A percentile compares a stretch with the other conserved stretches of the same genome.
These are phyloP conservation scores for Verbena officinalis DNA, from an alignment of 257 asterid species.

Conservation along the genomic window DNA sequence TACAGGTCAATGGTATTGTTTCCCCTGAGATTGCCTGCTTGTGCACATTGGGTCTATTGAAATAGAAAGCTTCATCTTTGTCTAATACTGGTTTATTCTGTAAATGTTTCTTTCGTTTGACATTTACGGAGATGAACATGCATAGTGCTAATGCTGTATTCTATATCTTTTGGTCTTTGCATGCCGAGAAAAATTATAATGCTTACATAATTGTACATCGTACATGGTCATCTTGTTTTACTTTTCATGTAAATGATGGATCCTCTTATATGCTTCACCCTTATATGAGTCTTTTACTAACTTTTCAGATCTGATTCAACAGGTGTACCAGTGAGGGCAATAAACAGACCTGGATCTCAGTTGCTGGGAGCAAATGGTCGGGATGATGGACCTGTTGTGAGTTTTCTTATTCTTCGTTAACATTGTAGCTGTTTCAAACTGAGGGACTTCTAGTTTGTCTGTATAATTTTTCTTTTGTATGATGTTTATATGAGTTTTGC, in stretches of 20 bases:
- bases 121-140: constrained; percentile 19
- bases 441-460: background rate
- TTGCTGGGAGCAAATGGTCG: constrained; percentile 97
- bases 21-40: constrained; percentile 30
- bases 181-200: background rate
- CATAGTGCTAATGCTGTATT: constrained; percentile 2
- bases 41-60: constrained; percentile 6
- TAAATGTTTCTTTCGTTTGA: background rate
- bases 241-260: too few relatives aligned
- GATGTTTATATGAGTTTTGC: constrained; percentile 1
- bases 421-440: constrained; percentile 13
- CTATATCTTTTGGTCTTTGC: constrained; percentile 5
- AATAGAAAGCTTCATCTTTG: constrained; percentile 1
- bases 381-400: constrained; percentile 94
- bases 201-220: too few relatives aligned
- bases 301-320: constrained; percentile 20
- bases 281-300: background rate
- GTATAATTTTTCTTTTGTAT: constrained; percentile 15
- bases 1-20: constrained; percentile 88
- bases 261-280: background rate
- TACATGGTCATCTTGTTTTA: too few relatives aligned
- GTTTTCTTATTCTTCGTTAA: constrained; percentile 37
- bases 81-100: background rate
- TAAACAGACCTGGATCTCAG: constrained; percentile 94
- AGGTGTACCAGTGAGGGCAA: constrained; percentile 87